Conservation (phyloP, 2,329 filamentous ascomycete species). For the Talaromyces verruculosus region DNA sequence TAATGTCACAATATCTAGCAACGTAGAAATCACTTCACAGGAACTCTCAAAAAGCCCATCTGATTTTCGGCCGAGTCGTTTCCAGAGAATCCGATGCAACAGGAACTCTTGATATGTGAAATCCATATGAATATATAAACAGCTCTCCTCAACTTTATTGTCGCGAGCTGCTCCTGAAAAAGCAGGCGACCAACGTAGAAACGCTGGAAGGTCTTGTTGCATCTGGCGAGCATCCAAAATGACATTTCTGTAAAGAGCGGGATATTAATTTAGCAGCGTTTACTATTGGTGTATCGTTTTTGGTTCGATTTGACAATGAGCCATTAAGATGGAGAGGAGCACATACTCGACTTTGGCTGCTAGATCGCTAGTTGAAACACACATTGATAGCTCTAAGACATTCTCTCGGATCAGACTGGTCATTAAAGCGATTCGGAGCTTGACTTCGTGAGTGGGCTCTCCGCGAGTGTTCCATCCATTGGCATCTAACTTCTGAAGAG, state of each 20-base stretch:
- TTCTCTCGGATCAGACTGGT: conserved; percentile 15
- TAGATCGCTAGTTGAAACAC: neutral
- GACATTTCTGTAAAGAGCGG: neutral
- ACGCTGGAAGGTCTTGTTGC: neutral
- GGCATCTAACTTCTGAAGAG: neutral
- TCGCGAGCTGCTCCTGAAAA: neutral
- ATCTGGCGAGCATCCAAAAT: neutral
- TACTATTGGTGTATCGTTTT: neutral
- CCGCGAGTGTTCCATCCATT: conserved; percentile 17
- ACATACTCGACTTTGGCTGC: neutral
- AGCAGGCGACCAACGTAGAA: neutral
- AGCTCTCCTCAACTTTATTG: neutral
- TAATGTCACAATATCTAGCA: neutral
- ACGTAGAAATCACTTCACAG: neutral
- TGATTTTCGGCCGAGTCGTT: neutral
- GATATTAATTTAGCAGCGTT: neutral
- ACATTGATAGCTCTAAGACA: conserved; percentile 14
- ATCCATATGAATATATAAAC: neutral
- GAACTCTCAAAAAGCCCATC: neutral
- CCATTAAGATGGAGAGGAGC: neutral
- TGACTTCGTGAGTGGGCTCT: neutral
- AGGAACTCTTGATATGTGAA: neutral
- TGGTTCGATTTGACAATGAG: neutral
- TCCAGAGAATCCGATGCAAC: neutral
- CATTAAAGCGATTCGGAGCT: conserved; percentile 3